Conservation (phyloP, 805 yeast species). For the Kuraishia borneana region DNA sequence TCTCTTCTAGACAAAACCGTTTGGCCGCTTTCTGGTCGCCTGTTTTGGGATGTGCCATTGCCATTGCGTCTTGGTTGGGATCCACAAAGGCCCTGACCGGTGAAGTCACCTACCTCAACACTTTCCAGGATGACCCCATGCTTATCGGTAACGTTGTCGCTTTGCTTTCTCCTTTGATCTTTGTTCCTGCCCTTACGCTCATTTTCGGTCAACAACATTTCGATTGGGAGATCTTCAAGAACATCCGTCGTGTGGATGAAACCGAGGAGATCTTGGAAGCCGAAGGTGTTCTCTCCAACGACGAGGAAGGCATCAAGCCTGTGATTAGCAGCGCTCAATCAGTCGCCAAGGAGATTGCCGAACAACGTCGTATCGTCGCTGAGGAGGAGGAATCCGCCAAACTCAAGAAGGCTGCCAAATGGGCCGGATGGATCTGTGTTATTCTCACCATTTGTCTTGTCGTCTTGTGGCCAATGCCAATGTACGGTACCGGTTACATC, state of each 20-base stretch:
- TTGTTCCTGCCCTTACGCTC: slow-evolving; percentile 55
- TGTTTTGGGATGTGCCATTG: slow-evolving; percentile 61
- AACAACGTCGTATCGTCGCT: slow-evolving; percentile 6
- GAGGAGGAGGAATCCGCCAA: slow-evolving; percentile 39
- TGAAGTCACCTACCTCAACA: slow-evolving; percentile 30
- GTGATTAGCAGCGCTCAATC: slow-evolving; percentile 17
- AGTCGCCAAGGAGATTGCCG: slow-evolving; percentile 17
- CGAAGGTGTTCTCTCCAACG: slow-evolving; percentile 16
- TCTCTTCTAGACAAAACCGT: slow-evolving; percentile 53
- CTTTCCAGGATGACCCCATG: slow-evolving; percentile 87
- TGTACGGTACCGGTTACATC: slow-evolving; percentile 73
- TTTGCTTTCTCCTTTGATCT: slow-evolving; percentile 55
- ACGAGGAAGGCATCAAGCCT: slow-evolving; percentile 14
- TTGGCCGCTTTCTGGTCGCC: slow-evolving; percentile 71
- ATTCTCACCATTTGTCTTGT: slow-evolving; percentile 52
- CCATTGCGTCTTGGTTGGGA: slow-evolving; percentile 60
- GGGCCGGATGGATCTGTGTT: slow-evolving; percentile 50
- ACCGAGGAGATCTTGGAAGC: slow-evolving; percentile 49
- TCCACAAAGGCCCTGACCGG: slow-evolving; percentile 33
- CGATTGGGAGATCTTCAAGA: slow-evolving; percentile 56
- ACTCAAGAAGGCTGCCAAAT: slow-evolving; percentile 45
- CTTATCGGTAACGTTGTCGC: slow-evolving; percentile 83
- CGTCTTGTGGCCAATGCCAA: slow-evolving; percentile 88
- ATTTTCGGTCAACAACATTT: slow-evolving; percentile 61
- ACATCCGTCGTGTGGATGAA: slow-evolving; percentile 59